Base-by-base conservation (phyloP, 2,329 filamentous ascomycete species). In the Apiospora pterosperma region DNA sequence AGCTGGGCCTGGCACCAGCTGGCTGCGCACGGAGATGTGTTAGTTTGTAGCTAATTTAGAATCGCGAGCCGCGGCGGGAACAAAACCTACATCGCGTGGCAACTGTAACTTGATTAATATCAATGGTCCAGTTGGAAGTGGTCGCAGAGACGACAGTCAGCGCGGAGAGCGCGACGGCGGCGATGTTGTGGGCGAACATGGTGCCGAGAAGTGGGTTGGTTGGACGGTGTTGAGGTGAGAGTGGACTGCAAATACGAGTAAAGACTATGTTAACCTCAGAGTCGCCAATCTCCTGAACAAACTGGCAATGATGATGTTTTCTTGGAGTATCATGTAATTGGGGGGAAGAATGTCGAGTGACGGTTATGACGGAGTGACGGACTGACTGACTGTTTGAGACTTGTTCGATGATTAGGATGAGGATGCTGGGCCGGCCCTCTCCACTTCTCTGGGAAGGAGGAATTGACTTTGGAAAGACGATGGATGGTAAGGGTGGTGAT, bases 1-100 rank as follows among this genome's bases (percentile, higher is more conserved):
- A 74, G 75, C 78, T 88, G 77, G 48, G 78, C 83, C 62, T 71
- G 73, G 74, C 85, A 88, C 85, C 84, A 87, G 21, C 70, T 64
- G 59, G 81, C 84, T 85, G 66, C 36, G 38, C 65, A 62, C 44
- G 52, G n/a, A 44, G 65, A 34, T 61, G 23, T n/a, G 68, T 73
- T 59, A 75, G 70, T 38, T 61, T 60, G 16, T 58, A 58, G 41
- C 36, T 39, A 42, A 34, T 60, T 14, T 19, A 41, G 38, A 14
- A 5, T 4, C 38, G 38, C 16, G 12, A 41, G 38, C 16, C 38
- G n/a, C 8, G 7, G 38, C 38, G 5, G 38, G 38, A 41, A 3
- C 3, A 34, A 39, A 23, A 36, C 21, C 16, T 60, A 34, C 58
- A 16, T n/a, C 41, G 42, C 16, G 14, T 23, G 42, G 41, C 55